Evolutionary conservation across 129 eudicot species (phyloP).

Genomic region (Artemisia annua): DNA sequence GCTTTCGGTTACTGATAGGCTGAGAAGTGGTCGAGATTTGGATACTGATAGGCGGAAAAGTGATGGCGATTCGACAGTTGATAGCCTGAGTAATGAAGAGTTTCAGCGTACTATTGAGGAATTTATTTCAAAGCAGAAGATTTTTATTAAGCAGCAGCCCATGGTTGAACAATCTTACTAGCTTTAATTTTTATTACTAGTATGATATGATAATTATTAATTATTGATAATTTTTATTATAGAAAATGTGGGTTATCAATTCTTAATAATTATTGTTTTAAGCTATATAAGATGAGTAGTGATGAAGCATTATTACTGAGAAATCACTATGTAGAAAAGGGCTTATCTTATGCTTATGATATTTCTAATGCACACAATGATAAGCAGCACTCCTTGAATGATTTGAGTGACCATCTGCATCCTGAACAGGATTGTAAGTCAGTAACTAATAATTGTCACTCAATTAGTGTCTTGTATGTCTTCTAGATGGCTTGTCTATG

Average conservation of each 20-base stretch:
- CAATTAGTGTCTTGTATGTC: too few relatives aligned
- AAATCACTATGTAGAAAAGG: background rate
- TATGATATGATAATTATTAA: background rate
- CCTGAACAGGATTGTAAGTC: too few relatives aligned
- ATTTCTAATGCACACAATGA: too few relatives aligned
- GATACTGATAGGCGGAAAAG: background rate
- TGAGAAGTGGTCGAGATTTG: conserved; percentile 8
- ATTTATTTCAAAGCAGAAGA: conserved; percentile 37
- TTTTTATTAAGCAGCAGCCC: conserved; percentile 33
- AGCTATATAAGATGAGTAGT: background rate
- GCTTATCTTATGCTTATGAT: too few relatives aligned
- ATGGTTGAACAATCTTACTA: conserved; percentile 15
- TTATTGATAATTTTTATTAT: background rate
- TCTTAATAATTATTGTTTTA: background rate
- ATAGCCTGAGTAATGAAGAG: conserved; percentile 35
- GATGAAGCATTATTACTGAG: background rate
- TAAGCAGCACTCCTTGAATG: too few relatives aligned
- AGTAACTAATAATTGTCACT: too few relatives aligned
- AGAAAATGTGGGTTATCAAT: background rate
- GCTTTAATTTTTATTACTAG: background rate
- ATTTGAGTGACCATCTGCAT: too few relatives aligned
- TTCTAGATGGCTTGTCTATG: too few relatives aligned
- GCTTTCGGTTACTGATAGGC: conserved; percentile 47
- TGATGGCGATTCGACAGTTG: conserved; percentile 9
- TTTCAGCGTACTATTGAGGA: conserved; percentile 35